Base-by-base conservation (phyloP, 1,284 basidiomycete species). In the Puccinia coronata region DNA sequence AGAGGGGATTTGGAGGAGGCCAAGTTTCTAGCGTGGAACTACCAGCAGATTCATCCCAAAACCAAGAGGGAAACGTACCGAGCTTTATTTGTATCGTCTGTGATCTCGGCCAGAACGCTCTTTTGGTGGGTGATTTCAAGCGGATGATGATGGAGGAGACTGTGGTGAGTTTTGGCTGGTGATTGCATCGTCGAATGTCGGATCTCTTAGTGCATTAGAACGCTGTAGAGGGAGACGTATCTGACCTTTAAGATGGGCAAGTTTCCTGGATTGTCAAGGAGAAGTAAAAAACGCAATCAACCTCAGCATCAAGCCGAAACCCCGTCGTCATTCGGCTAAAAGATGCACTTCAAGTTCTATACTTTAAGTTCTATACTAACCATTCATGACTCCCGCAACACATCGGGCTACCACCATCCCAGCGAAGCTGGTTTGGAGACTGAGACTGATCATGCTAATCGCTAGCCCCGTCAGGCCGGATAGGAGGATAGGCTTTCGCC, bases 401-500 rank as follows among this genome's bases (percentile, higher is more conserved):
- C 67, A 71, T 47, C 78, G 43, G 0, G 78, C 49, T 39, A 80
- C 59, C 25, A 80, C 78, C 65, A 80, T 47, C n/a, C 78, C 78
- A 1, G 47, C 36, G 39, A 80, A 80, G n/a, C 49, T 71, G 9
- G 49, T 80, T 43, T 72, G 69, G 2, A 80, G 39, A 36, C 83
- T 82, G 65, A 83, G 81, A 18, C 73, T 72, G 11, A 82, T 65
- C 1, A 82, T 76, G n/a, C 73, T 75, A n/a, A 82, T 74, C 51
- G 82, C 63, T 25, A 82, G 51, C n/a, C 83, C 83, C 1, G 72
- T 57, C 6, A 83, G 55, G 4, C 83, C 83, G 39, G 23, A 76
- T 53, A 83, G 51, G 1, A 83, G 34, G 34, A 83, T 79, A 9
- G 82, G 82, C 41, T 83, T 83, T 34, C 83, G 49, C 57, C 83